Percentiles rank a stretch among this genome's conserved stretches.
Conservation (phyloP, 140 eudicot genomes). For the Ambrosia hybrid region DNA sequence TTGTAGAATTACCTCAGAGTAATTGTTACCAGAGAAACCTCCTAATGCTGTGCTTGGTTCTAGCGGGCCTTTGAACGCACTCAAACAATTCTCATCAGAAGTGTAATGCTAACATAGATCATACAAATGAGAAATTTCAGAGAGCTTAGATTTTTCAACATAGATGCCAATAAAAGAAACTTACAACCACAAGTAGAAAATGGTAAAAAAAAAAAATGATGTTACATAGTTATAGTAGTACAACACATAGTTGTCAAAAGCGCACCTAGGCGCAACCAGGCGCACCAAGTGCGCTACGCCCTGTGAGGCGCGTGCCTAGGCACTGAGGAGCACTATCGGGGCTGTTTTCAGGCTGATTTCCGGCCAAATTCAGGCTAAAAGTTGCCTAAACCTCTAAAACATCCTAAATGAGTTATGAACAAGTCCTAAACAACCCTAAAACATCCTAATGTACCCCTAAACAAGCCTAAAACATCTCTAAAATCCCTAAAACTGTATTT, state of each 20-base stretch:
- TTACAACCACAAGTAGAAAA: background rate
- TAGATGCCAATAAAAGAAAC: background rate
- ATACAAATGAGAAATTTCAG: constrained; percentile 28
- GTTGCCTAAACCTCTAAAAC: too few species aligned
- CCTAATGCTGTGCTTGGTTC: constrained; percentile 98
- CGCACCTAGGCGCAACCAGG: background rate
- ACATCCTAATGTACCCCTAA: too few species aligned
- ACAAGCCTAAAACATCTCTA: too few species aligned
- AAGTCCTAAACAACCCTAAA: too few species aligned
- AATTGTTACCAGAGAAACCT: constrained; percentile 90
- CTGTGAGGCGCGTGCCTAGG: too few species aligned
- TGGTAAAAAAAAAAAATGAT: background rate
- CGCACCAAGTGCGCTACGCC: background rate
- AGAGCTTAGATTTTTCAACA: constrained; percentile 10
- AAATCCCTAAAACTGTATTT: too few species aligned
- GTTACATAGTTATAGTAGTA: constrained; percentile 7
- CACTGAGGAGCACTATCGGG: too few species aligned
- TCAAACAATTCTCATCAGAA: constrained; percentile 74
- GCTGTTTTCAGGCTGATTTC: too few species aligned
- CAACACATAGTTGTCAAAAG: background rate
- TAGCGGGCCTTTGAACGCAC: constrained; percentile 95
- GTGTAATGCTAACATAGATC: constrained; percentile 60
- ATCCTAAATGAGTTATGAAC: too few species aligned
- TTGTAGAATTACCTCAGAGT: constrained; percentile 69
- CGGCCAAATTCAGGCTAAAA: too few species aligned